Evolutionary conservation across 805 yeast species (phyloP), one percentile per base, ranked within the genome.

Genomic region (Myxozyma neotropica): DNA sequence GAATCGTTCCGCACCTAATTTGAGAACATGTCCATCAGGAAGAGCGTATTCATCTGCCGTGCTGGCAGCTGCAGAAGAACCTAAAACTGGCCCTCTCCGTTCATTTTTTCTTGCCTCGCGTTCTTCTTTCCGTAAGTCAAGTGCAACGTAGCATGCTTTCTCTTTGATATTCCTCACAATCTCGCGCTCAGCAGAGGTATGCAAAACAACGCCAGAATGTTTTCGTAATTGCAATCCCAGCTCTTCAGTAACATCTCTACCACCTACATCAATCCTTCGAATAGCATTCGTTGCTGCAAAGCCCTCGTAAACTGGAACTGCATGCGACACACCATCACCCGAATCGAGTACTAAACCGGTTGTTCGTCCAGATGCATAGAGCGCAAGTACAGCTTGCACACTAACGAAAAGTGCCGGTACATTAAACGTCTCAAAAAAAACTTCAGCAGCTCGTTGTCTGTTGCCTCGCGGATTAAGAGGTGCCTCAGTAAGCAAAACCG

Each of bases 321-420:
- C 80, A 69, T 88, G 92, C 40, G 88, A 82, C 26, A 90, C 96
- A 3, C 97, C 97, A 72, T 92, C 97, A 4, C 97, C 97, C n/a
- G 87, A 82, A 70, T 92, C 97, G 12, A 93, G 70, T 2, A 89
- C 96, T 39, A 89, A 81, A 1, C 97, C 98, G 0, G 96, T 91
- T 6, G 97, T 92, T 65, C 89, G 77, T 0, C 97, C 98, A 4
- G 89, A 81, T 0, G 97, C 91, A 74, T 93, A 92, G 40, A 92
- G 75, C 2, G 96, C 81, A 40, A 92, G 75, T 10, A 91, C 91
- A 0, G 96, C 93, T 65, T 87, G 93, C 50, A 87, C 77, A 2
- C 86, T 79, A 13, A 87, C 74, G 69, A 87, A 86, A n/a, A 86
- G 68, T n/a, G 93, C 87, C 1, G 94, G 93, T 10, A 85, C 81